Base-by-base conservation (phyloP, 257 asterid species). In the Solanum appendiculatum region DNA sequence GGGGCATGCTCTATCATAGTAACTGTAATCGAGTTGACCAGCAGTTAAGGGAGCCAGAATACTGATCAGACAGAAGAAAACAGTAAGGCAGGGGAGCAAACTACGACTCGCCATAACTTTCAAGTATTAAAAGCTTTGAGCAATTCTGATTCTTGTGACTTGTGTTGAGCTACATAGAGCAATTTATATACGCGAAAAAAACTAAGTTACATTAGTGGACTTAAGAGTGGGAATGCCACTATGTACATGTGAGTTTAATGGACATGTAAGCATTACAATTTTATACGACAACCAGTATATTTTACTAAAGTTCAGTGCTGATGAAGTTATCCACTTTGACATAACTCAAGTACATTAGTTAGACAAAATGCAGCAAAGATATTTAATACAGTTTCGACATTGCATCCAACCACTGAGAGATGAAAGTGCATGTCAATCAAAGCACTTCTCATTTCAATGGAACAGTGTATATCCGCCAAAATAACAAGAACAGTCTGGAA, bases 1-100 rank as follows among this genome's bases (percentile, higher is more conserved):
- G 4, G 98, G 96, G 73, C 99, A 96, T 36, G 94, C 90, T 48
- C n/a, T 73, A 33, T 92, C 98, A 84, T 94, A 94, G 88, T 82
- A 96, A 66, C 85, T 85, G 88, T 86, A 89, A 85, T 77, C 86
- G 6, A 92, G 91, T 31, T 89, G 87, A 39, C 88, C 89, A 70
- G 82, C 20, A 68, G 88, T 36, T 66, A 86, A 46, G 44, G 85
- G 60, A 64, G 77, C 86, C 29, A 68, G 27, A 29, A 33, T 80
- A 83, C 87, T 58, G 42, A 91, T 36, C 23, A 82, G 3, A 86
- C 85, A 89, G 25, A 90, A 11, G 40, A 90, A 60, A 72, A 80
- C 34, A 66, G 46, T 27, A 48, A 69, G 86, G 68, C 7, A 58
- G 51, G 51, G 82, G 63, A 88, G 84, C 54, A 70, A 34, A 63